Evolutionary conservation across 305 asterid species (phyloP), one percentile per base, ranked within the genome.

Genomic region (Solanum hybrid): DNA sequence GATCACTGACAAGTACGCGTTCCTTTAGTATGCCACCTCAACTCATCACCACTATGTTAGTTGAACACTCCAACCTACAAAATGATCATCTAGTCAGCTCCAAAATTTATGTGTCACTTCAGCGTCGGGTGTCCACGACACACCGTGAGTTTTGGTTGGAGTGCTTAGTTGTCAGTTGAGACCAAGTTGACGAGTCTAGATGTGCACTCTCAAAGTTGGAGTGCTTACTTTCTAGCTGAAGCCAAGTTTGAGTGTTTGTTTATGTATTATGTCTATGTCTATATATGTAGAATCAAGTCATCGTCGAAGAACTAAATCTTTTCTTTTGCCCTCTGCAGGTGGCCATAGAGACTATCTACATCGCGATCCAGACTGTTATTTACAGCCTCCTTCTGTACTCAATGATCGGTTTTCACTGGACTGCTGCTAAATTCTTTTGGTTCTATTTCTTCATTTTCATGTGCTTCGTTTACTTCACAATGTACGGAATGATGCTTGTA

Each of bases 401-500:
- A 5, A 97, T 97, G 99, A 96, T 97, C 32, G 99, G 99, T 46
- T 96, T 97, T 91, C 92, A 94, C 5, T 96, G 99, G 99, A 76
- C 75, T 17, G 93, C 92, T 0, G 96, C 90, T 8, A 96, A 93
- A 87, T 97, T 97, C 96, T 91, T 96, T 79, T 94, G 94, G 94
- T 97, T 97, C 95, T 97, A 97, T 86, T 97, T 92, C 94, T 96
- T 91, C 46, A 94, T 96, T 4, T 95, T 92, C 87, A 96, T 96
- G 99, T 93, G 98, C 88, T 97, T 97, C 66, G 86, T 93, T 91
- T 97, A 96, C 94, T 97, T 97, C 96, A 95, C 98, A 38, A 32
- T 92, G n/a, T 97, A 96, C 29, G 99, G 99, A 6, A 97, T 97
- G 99, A 97, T 97, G 99, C 99, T 96, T 79, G 98, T 97, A 4